Evolutionary conservation across 441 rosid species (phyloP).

Genomic region (Jatropha podagrica): DNA sequence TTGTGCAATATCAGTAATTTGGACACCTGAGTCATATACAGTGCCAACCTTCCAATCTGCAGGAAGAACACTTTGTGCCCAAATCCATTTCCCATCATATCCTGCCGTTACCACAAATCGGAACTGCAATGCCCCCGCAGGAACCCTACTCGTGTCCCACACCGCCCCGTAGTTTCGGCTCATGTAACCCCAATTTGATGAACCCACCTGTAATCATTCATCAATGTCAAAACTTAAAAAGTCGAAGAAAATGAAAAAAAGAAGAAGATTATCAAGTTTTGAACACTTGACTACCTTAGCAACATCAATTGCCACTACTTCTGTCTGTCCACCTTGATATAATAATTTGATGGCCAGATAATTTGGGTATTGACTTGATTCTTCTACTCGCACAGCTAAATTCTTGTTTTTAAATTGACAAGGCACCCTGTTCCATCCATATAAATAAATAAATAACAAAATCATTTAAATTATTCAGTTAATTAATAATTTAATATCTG

Average conservation of each 20-base stretch:
- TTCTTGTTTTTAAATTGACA: constrained; percentile 67
- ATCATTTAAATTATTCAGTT: too few species aligned
- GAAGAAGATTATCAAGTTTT: too few species aligned
- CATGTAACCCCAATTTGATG: constrained; percentile 71
- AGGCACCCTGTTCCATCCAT: constrained; percentile 56
- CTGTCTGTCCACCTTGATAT: constrained; percentile 95
- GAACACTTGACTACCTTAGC: constrained; percentile 30
- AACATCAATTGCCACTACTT: constrained; percentile 68
- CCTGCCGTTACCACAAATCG: constrained; percentile 73
- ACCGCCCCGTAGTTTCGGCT: constrained; percentile 75
- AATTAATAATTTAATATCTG: background rate
- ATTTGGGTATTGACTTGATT: constrained; percentile 66
- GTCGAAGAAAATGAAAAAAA: background rate
- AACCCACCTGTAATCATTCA: constrained; percentile 41
- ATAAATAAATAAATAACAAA: background rate
- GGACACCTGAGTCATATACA: constrained; percentile 66
- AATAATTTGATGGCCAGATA: constrained; percentile 68
- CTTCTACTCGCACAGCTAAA: constrained; percentile 77
- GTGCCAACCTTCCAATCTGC: constrained; percentile 62
- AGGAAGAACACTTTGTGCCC: constrained; percentile 74
- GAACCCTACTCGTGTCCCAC: constrained; percentile 74
- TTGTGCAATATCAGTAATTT: constrained; percentile 74
- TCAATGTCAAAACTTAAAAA: background rate
- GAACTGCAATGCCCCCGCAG: constrained; percentile 70
- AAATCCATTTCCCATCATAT: constrained; percentile 76